phyloP scores from a whole-genome alignment of 768 basidiomycete genomes.

The Fomitopsis pulvina region DNA sequence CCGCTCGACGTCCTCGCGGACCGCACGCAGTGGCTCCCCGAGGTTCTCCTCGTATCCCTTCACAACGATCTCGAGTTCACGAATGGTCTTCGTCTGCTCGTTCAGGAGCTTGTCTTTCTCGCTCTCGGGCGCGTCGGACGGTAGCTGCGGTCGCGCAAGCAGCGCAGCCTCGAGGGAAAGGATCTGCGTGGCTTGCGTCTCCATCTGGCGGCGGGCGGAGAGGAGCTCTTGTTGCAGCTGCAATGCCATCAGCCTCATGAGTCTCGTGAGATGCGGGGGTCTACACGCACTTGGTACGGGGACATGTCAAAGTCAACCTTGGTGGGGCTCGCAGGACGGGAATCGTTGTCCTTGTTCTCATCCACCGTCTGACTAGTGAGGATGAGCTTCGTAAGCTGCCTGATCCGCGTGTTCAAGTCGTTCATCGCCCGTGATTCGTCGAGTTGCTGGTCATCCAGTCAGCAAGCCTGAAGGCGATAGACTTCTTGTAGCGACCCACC shows the following conservation, averaged over 20 bases:
- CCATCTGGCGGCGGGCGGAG: conserved; percentile 66
- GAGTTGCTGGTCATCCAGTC: conserved; percentile 47
- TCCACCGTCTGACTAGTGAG: conserved; percentile 81
- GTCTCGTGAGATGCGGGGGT: neutral
- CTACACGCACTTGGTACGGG: conserved; percentile 66
- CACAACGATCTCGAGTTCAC: conserved; percentile 70
- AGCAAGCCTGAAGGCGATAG: neutral
- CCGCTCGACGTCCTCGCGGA: conserved; percentile 67
- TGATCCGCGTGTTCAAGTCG: conserved; percentile 73
- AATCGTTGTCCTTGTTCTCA: conserved; percentile 59
- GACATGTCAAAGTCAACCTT: conserved; percentile 91
- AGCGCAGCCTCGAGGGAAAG: conserved; percentile 77
- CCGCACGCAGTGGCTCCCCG: conserved; percentile 57
- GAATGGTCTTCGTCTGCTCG: conserved; percentile 69
- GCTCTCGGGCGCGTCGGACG: conserved; percentile 55
- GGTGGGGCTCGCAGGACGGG: conserved; percentile 73
- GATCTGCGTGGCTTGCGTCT: conserved; percentile 78
- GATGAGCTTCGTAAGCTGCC: conserved; percentile 79
- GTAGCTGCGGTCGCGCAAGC: conserved; percentile 59
- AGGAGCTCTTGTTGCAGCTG: conserved; percentile 88
- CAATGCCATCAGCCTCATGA: neutral
- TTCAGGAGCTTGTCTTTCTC: conserved; percentile 72
- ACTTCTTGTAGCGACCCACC: conserved; percentile 19
- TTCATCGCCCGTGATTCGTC: conserved; percentile 83
- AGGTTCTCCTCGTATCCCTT: conserved; percentile 68